These are phyloP conservation scores for Silene coronaria DNA, from an alignment of 179 eudicot species.

Conservation along the genomic window DNA sequence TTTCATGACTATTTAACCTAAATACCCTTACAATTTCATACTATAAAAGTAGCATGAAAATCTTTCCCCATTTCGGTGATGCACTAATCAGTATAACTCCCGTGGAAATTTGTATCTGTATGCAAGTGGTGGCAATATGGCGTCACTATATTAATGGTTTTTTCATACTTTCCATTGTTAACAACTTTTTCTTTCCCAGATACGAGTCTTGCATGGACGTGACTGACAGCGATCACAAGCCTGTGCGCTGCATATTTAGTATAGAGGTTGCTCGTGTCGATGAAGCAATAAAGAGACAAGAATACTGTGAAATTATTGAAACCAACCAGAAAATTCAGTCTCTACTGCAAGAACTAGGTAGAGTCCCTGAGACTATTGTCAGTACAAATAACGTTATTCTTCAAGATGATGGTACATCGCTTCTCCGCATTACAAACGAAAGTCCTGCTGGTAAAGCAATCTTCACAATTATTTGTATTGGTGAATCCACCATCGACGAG, in stretches of 20 bases:
- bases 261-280: conserved; percentile 85
- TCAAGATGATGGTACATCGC: conserved; percentile 68
- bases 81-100: neutral
- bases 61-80: neutral
- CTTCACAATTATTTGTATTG: conserved; percentile 69
- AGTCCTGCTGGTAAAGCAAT: conserved; percentile 51
- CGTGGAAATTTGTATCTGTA: too few relatives aligned
- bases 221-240: conserved; percentile 98
- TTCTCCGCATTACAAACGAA: conserved; percentile 79
- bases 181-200: conserved; percentile 29
- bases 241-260: conserved; percentile 77
- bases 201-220: conserved; percentile 99
- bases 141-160: neutral
- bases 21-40: neutral
- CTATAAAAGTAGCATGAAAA: neutral
- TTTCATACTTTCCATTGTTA: neutral
- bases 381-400: conserved; percentile 92
- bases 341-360: conserved; percentile 45
- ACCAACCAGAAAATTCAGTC: conserved; percentile 49
- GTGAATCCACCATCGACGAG: conserved; percentile 54
- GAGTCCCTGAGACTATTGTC: conserved; percentile 76
- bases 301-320: conserved; percentile 67
- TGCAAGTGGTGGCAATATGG: too few relatives aligned
- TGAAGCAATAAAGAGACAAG: conserved; percentile 84
- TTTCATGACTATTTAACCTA: neutral